Evolutionary conservation across 2,329 filamentous ascomycete genomes (phyloP).

Genomic region (Aspergillus sp.): DNA sequence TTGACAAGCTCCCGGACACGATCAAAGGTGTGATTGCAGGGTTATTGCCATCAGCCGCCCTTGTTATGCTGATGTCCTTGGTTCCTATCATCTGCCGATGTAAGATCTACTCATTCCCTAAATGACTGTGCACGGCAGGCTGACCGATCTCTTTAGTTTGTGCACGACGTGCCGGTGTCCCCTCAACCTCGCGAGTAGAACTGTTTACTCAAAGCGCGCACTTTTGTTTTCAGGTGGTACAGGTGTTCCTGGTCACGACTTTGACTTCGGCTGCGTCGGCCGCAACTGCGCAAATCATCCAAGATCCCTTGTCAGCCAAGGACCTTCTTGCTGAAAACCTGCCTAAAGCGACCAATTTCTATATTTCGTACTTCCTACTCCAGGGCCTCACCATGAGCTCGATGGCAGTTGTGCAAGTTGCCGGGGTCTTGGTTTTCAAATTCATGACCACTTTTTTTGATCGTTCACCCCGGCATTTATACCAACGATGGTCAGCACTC

Average conservation of each 20-base stretch:
- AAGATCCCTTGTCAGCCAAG: conserved; percentile 64
- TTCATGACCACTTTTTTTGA: conserved; percentile 72
- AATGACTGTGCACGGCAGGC: not conserved
- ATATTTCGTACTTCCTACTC: conserved; percentile 91
- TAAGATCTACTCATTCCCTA: conserved; percentile 38
- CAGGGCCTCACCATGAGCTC: conserved; percentile 80
- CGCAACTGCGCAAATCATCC: conserved; percentile 63
- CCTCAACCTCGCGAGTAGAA: conserved; percentile 76
- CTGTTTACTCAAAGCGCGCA: conserved; percentile 88
- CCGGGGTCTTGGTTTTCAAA: conserved; percentile 69
- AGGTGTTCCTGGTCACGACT: conserved; percentile 87
- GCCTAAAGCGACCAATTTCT: conserved; percentile 88
- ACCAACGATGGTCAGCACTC: conserved; percentile 71
- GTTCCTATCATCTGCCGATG: conserved; percentile 78
- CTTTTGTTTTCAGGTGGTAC: conserved; percentile 70
- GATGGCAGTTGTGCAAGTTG: conserved; percentile 69
- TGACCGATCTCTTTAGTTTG: conserved; percentile 53
- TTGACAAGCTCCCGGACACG: conserved; percentile 65
- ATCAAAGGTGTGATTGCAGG: conserved; percentile 82
- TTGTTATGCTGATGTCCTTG: conserved; percentile 82
- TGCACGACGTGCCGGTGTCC: conserved; percentile 76
- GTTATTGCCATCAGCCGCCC: conserved; percentile 73
- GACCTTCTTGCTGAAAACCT: conserved; percentile 70
- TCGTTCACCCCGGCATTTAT: conserved; percentile 70
- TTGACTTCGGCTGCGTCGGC: conserved; percentile 77